Conservation (phyloP, 371 early-diverging fungal genomes). For the Chytridium lagenaria region DNA sequence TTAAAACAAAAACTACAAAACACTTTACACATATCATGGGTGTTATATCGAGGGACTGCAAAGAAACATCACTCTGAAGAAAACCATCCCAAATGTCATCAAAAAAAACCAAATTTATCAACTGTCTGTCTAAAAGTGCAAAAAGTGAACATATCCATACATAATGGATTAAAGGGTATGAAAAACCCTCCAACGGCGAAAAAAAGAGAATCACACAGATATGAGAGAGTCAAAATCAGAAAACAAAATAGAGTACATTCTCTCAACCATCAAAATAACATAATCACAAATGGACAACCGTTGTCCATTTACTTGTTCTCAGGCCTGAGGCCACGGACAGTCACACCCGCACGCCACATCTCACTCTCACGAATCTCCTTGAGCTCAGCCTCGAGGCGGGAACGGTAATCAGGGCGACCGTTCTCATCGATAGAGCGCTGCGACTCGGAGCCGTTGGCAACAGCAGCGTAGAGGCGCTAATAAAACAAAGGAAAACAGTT, state of each 20-base stretch:
- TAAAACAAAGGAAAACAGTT: not conserved
- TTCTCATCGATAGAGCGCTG: constrained; percentile 87
- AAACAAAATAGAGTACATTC: not conserved
- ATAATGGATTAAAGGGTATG: no score
- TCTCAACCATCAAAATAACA: not conserved
- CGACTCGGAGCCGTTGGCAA: constrained; percentile 90
- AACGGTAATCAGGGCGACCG: constrained; percentile 89
- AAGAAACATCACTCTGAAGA: no score
- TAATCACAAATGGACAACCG: not conserved
- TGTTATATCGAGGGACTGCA: no score
- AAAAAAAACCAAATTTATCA: no score
- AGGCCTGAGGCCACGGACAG: constrained; percentile 72
- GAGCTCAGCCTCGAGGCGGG: constrained; percentile 88
- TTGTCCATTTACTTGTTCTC: constrained; percentile 27
- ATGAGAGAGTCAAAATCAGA: not conserved
- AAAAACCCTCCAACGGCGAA: no score
- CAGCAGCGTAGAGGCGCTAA: constrained; percentile 76
- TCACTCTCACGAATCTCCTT: constrained; percentile 75
- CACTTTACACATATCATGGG: no score
- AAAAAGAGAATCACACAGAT: not conserved
- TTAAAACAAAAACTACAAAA: no score
- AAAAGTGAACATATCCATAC: no score
- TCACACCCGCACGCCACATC: constrained; percentile 88
- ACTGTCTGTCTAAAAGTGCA: no score
- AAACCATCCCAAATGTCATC: no score